Evolutionary conservation across 768 basidiomycete species (phyloP).

Genomic region (Amanita subjunquillea): DNA sequence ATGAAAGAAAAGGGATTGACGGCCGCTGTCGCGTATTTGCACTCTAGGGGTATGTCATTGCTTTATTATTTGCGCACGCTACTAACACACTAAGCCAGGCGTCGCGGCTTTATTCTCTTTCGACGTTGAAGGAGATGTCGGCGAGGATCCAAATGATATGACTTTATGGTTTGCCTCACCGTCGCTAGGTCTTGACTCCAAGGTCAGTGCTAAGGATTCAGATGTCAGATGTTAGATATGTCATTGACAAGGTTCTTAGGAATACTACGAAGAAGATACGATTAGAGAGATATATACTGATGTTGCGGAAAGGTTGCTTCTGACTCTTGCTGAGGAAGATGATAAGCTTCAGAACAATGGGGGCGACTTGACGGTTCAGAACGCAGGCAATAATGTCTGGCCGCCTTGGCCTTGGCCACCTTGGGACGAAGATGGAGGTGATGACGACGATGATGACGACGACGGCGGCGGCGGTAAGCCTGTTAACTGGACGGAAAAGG

Average conservation of each 20-base stretch:
- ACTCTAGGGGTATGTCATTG: conserved; percentile 62
- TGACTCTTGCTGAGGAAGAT: conserved; percentile 41
- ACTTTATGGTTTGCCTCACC: conserved; percentile 80
- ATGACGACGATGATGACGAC: conserved; percentile 39
- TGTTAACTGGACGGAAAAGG: conserved; percentile 40
- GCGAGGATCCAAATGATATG: conserved; percentile 79
- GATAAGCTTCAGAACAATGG: conserved; percentile 18
- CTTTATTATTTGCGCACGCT: not conserved
- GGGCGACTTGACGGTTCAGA: conserved; percentile 15
- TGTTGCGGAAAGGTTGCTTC: conserved; percentile 59
- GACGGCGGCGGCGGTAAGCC: conserved; percentile 24
- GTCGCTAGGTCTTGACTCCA: conserved; percentile 74
- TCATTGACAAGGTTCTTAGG: conserved; percentile 28
- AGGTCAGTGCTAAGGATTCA: conserved; percentile 34
- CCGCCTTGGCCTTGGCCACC: conserved; percentile 85
- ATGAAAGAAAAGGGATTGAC: conserved; percentile 50
- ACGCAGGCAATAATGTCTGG: conserved; percentile 43
- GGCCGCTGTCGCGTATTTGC: conserved; percentile 74
- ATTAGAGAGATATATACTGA: conserved; percentile 61
- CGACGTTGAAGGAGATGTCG: conserved; percentile 81
- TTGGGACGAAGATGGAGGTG: conserved; percentile 57
- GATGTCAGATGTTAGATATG: not conserved
- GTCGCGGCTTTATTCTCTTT: conserved; percentile 74
- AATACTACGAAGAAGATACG: conserved; percentile 78
- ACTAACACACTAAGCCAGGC: conserved; percentile 29